Base-by-base conservation (phyloP, 2,329 filamentous ascomycete genomes). In the Zymoseptoria tritici region DNA sequence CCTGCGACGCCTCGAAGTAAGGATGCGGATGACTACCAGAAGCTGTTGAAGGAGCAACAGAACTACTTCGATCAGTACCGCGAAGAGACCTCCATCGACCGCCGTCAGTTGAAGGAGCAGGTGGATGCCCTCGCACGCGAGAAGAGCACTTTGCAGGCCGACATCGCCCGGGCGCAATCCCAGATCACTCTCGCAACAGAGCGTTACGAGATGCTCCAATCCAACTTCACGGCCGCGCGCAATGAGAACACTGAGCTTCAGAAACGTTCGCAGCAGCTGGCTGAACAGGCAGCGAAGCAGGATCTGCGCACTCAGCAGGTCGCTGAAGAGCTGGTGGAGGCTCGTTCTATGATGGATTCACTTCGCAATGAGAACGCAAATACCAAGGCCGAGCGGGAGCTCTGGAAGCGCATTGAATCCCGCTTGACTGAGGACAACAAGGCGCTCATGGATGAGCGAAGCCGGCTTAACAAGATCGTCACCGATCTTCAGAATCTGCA, bases 321-420 rank as follows among this genome's bases (percentile, higher is more conserved):
- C 26, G 91, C 91, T 0, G 93, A 97, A 74, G 93, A 99, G 67
- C 82, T 97, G 5, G 86, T 97, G 9, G 94, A 97, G 72, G 86
- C 89, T 4, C 88, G 87, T 72, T 88, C 88, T 31, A 77, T 93
- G 56, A 80, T 89, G 3, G 93, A 99, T 70, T 92, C 91, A 70
- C 83, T 97, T 74, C 88, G 91, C 56, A 91, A 91, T 65, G 94
- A 99, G 72, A 91, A 87, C 57, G 87, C 91, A 16, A 97, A 97
- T 70, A 83, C 97, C 36, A 96, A 96, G 74, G 92, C 93, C 0
- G 93, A 97, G 75, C 96, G 96, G 77, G 89, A 91, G 46, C 81
- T 99, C 9, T 96, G 90, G 89, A 96, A 94, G 77, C 90, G 88
- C 58, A 96, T 97, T 36, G 92, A 97, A 72, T 87, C 89, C 64